Evolutionary conservation across 2,329 filamentous ascomycete genomes (phyloP), one percentile per base, ranked within the genome.

Genomic region (Rhytidhysteron rufulum): DNA sequence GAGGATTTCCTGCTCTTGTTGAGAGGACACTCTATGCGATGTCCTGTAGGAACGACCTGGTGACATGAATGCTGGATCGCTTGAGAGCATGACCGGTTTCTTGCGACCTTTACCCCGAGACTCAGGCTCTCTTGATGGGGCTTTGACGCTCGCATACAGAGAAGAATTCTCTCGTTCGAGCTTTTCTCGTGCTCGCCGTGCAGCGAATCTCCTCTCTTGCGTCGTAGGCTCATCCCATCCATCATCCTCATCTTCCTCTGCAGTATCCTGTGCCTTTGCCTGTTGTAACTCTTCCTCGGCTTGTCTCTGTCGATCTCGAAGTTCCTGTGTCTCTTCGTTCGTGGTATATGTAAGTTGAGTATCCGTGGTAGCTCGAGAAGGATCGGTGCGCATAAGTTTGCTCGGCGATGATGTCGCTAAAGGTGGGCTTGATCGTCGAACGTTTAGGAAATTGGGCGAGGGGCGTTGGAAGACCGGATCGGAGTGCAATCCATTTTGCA

Each of bases 301-400:
- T 40, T 18, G 42, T 41, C 19, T 29, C 15, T 49, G 53, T 5
- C 43, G 51, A 34, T 55, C 58, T 11, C 66, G 56, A 29, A 52
- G 53, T 40, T 71, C 66, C 41, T 72, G 69, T 22, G 68, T 71
- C 44, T 71, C 64, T 37, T 65, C 60, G 63, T 70, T 69, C 20
- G 66, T 66, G 25, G 62, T 60, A 38, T 72, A 72, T 24, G 59
- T 60, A n/a, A 65, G 55, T 41, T 67, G 53, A 7, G 70, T 69
- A 39, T 70, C 68, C 42, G 63, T 63, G n/a, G 60, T 57, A 19
- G 62, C 57, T 35, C 57, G 47, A 16, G 60, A 21, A 29, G 50
- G 30, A 4, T 44, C 44, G 24, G 38, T 44, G n/a, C 37, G 36
- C 20, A 44, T 44, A 16, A 46, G 37, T 42, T 64, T 66, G 37